Percentiles rank a stretch among this genome's conserved stretches.
Evolutionary conservation across 495 filamentous ascomycete genomes (phyloP).

Genomic region (Penicillium flavigenum): DNA sequence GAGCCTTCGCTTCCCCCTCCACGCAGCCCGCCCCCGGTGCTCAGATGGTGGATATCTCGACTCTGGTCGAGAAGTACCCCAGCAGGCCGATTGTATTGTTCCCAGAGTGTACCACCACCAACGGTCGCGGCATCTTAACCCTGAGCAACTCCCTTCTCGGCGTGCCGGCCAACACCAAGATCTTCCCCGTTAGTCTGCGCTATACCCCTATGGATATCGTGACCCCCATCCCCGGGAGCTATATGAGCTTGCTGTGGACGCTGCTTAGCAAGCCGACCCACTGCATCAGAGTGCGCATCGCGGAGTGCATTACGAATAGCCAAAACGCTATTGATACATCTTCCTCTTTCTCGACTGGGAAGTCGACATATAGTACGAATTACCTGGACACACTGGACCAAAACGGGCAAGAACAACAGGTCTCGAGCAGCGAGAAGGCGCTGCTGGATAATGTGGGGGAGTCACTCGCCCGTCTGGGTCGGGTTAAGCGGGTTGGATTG

Average conservation of each 20-base stretch:
- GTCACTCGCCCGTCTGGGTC: conserved; percentile 79
- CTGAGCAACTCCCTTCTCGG: conserved; percentile 71
- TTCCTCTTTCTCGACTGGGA: conserved; percentile 20
- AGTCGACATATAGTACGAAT: conserved; percentile 48
- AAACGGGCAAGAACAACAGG: conserved; percentile 35
- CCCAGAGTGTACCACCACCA: conserved; percentile 91
- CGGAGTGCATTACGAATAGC: conserved; percentile 61
- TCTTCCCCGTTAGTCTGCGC: conserved; percentile 86
- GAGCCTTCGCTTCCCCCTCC: conserved; percentile 64
- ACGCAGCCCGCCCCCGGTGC: conserved; percentile 47
- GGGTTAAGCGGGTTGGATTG: conserved; percentile 87
- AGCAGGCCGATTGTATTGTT: conserved; percentile 77
- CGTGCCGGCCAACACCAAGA: conserved; percentile 59
- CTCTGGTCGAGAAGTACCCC: conserved; percentile 66
- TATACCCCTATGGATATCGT: conserved; percentile 88
- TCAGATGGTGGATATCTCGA: conserved; percentile 56
- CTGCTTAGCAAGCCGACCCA: conserved; percentile 83
- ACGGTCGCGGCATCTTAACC: conserved; percentile 85
- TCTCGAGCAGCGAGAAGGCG: conserved; percentile 56
- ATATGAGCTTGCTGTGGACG: conserved; percentile 74
- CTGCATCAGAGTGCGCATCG: conserved; percentile 85
- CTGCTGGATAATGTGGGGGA: conserved; percentile 77
- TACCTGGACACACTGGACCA: conserved; percentile 48
- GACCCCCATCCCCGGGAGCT: conserved; percentile 76
- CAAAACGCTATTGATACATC: conserved; percentile 19